phyloP scores from a whole-genome alignment of 176 grass and related monocot species.

The Avena atlantica region DNA sequence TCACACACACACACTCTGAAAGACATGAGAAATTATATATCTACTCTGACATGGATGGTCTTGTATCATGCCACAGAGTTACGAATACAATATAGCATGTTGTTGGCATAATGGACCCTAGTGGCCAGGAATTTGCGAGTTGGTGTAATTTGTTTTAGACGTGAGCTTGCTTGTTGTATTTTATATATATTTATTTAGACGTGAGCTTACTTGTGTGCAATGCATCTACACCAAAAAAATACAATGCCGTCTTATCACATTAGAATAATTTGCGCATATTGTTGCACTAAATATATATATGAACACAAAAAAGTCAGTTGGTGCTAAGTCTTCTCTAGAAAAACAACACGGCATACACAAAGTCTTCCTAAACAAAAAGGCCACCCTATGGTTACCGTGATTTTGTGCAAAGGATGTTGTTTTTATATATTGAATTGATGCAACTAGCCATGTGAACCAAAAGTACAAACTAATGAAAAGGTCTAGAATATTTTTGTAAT shows the following conservation, averaged over 20 bases:
- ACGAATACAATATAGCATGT: neutral
- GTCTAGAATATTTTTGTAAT: no score
- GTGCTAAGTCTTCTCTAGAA: neutral
- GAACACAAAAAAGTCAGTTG: neutral
- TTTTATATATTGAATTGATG: no score
- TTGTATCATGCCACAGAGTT: neutral
- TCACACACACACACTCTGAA: neutral
- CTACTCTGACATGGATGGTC: neutral
- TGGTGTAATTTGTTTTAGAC: neutral
- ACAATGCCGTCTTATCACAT: neutral
- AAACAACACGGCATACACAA: neutral
- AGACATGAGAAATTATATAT: neutral
- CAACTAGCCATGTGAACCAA: no score
- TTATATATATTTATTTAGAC: neutral
- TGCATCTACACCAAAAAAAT: neutral
- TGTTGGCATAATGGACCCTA: neutral
- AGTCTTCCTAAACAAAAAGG: neutral
- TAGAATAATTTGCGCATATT: neutral
- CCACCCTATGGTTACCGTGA: neutral
- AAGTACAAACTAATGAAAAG: no score
- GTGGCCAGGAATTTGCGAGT: neutral
- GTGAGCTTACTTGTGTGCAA: neutral
- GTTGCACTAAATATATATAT: neutral
- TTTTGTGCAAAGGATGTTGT: neutral
- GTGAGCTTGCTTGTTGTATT: neutral